Percentiles rank a stretch among this genome's conserved stretches.
phyloP scores from a whole-genome alignment of 495 filamentous ascomycete genomes.

The Aspergillus bridgeri region DNA sequence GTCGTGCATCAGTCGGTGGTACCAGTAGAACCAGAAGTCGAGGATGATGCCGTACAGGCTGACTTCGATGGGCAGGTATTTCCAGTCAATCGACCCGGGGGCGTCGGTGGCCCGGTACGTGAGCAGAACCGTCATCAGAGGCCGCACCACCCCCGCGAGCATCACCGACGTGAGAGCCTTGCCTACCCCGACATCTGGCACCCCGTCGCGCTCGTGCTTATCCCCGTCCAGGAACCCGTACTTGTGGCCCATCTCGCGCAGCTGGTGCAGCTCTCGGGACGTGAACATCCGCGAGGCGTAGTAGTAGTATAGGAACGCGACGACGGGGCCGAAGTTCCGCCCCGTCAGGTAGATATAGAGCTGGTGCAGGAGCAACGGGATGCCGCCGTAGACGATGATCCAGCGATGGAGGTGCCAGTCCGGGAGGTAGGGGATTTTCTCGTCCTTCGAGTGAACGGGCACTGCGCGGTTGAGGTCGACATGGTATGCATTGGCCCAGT shows the following conservation, averaged over 20 bases:
- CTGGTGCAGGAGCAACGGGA: constrained; percentile 26
- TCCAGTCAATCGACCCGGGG: constrained; percentile 23
- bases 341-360: constrained; percentile 18
- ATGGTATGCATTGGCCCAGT: constrained; percentile 22
- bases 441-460: constrained; percentile 24
- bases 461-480: constrained; percentile 20
- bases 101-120: constrained; percentile 21
- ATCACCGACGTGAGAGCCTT: constrained; percentile 28
- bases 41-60: constrained; percentile 34
- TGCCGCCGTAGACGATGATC: constrained; percentile 19
- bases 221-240: constrained; percentile 39
- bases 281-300: constrained; percentile 11
- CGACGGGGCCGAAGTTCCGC: constrained; percentile 7
- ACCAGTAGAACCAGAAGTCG: constrained; percentile 43
- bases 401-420: constrained; percentile 21
- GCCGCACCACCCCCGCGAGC: constrained; percentile 27
- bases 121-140: constrained; percentile 31
- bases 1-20: constrained; percentile 36
- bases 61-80: constrained; percentile 26
- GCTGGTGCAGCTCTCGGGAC: constrained; percentile 16
- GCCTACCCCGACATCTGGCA: constrained; percentile 31
- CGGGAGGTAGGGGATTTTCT: constrained; percentile 26
- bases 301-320: constrained; percentile 24
- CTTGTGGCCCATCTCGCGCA: constrained; percentile 24
- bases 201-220: constrained; percentile 35